phyloP scores from a whole-genome alignment of 2,329 filamentous ascomycete genomes.

The Coniochaeta sp. region DNA sequence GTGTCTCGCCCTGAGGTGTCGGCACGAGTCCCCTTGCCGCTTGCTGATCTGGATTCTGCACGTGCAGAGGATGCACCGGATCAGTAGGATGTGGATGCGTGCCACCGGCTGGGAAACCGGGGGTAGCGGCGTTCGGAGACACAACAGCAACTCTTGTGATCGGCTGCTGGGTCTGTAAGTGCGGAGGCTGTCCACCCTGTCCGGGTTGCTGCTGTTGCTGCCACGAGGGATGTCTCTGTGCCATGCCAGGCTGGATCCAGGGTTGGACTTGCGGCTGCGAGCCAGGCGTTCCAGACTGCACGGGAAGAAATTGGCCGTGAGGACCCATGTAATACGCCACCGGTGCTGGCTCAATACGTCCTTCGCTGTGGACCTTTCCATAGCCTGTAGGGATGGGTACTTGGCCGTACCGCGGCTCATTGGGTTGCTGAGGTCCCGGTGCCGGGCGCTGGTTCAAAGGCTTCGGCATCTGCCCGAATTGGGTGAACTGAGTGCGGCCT shows the following conservation, averaged over 20 bases:
- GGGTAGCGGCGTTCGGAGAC: neutral
- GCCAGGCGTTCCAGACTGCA: neutral
- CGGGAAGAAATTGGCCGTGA: slow-evolving; percentile 4
- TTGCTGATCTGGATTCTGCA: slow-evolving; percentile 4
- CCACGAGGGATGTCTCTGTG: neutral
- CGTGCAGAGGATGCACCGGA: neutral
- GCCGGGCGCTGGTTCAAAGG: neutral
- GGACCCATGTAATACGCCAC: slow-evolving; percentile 13
- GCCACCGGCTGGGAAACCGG: neutral
- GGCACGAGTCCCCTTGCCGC: neutral
- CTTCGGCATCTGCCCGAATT: neutral
- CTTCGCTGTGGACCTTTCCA: slow-evolving; percentile 15
- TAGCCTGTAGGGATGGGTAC: slow-evolving; percentile 19
- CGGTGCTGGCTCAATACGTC: slow-evolving; percentile 13
- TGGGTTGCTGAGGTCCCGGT: neutral
- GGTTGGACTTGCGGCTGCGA: slow-evolving; percentile 3
- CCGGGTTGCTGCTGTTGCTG: neutral
- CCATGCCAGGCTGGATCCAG: slow-evolving; percentile 5
- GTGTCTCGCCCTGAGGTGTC: slow-evolving; percentile 5
- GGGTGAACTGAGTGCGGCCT: neutral
- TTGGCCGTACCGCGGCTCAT: slow-evolving; percentile 14
- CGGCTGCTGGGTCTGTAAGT: neutral
- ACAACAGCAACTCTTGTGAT: neutral
- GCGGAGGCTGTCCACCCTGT: neutral
- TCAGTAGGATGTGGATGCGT: neutral